Evolutionary conservation across 257 asterid species (phyloP).

Genomic region (Solanum sitiens): DNA sequence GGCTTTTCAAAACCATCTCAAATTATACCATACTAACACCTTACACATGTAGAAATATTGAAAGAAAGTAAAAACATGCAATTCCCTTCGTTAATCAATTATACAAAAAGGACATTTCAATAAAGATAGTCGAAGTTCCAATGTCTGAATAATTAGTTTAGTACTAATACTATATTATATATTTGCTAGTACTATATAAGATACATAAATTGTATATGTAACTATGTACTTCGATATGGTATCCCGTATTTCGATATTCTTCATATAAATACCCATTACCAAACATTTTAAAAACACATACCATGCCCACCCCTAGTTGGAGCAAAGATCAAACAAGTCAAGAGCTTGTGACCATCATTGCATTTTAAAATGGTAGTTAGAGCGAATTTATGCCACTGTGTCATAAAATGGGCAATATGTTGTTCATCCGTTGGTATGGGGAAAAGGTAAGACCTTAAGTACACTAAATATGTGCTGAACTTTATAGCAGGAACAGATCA

Average conservation of each 20-base stretch:
- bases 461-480: not conserved
- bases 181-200: not conserved
- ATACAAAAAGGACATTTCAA: not conserved
- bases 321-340: not conserved
- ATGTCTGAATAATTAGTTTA: not conserved
- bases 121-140: not conserved
- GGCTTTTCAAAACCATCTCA: not conserved
- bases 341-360: not conserved
- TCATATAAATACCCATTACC: not conserved
- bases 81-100: not conserved
- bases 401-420: not conserved
- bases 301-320: not conserved
- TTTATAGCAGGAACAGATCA: not conserved
- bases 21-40: not conserved
- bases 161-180: not conserved
- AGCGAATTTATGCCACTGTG: not conserved
- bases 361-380: not conserved
- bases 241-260: not conserved
- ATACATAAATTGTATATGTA: not conserved
- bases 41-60: not conserved
- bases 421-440: not conserved
- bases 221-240: not conserved
- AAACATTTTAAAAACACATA: not conserved
- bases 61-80: not conserved
- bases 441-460: not conserved